These are phyloP conservation scores for Dictyophora rubrovolvata DNA, from an alignment of 768 basidiomycete genomes.

Conservation along the genomic window DNA sequence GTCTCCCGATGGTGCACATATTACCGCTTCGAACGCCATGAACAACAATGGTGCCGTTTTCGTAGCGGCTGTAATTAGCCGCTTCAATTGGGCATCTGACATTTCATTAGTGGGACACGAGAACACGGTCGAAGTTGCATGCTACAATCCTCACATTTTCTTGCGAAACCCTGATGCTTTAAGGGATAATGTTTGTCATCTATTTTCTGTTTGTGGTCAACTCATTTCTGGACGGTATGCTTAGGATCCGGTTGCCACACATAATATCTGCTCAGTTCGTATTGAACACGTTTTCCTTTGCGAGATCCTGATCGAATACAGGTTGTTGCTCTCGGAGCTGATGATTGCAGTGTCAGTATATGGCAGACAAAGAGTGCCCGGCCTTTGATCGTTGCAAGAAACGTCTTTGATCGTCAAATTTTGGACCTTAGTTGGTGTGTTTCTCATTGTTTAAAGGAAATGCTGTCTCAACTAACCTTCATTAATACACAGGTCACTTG, in stretches of 20 bases:
- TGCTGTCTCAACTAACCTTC: background rate
- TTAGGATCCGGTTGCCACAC: conserved; percentile 47
- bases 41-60: conserved; percentile 95
- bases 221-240: background rate
- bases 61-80: conserved; percentile 89
- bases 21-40: conserved; percentile 94
- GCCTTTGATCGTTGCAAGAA: conserved; percentile 86
- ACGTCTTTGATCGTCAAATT: conserved; percentile 89
- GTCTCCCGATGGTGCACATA: conserved; percentile 99
- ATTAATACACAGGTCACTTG: conserved; percentile 59
- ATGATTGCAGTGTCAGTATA: conserved; percentile 86
- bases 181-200: background rate
- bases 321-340: conserved; percentile 84
- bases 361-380: conserved; percentile 93
- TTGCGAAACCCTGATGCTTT: conserved; percentile 49
- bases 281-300: background rate
- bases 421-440: conserved; percentile 91
- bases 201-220: too few relatives aligned
- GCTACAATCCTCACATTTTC: conserved; percentile 94
- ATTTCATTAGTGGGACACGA: conserved; percentile 95
- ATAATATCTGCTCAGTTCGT: conserved; percentile 69
- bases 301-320: background rate
- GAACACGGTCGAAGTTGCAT: conserved; percentile 90
- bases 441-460: background rate
- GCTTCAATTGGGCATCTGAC: conserved; percentile 82